Evolutionary conservation across 768 basidiomycete genomes (phyloP), one percentile per base, ranked within the genome.

Genomic region (Leccinum ochraceum): DNA sequence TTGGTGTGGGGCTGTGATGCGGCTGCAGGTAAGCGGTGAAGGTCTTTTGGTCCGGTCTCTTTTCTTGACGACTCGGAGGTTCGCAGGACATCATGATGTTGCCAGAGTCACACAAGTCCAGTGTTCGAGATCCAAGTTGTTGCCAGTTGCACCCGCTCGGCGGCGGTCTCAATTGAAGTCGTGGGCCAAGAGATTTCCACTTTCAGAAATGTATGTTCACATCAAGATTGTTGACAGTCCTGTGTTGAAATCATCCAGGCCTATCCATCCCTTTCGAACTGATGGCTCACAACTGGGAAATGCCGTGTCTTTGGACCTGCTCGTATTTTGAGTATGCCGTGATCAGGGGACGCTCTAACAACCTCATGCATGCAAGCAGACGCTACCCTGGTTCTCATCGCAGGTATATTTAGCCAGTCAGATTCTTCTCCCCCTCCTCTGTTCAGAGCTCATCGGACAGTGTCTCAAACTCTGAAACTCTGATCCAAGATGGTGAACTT

Each of bases 241-340:
- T 51, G 16, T 28, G 9, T 28, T 28, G 50, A 51, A 30, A 30
- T 20, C 30, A 17, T 53, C 32, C 52, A 34, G 52, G 52, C 17
- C 26, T 32, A 32, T 32, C 6, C 52, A 10, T 17, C 30, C 52
- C 53, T 20, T 36, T 53, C 10, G 6, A 4, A 17, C 9, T 9
- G 20, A n/a, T n/a, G 9, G 17, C 28, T 32, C 17, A n/a, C n/a
- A 3, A 22, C 20, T 22, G 28, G 34, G 53, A 53, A 53, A 53
- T n/a, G 9, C 51, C 17, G 16, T 32, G n/a, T 17, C 51, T 52
- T 2, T 26, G n/a, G 51, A n/a, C 17, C 14, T n/a, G 14, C 16
- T 13, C 28, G 30, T n/a, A 17, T 52, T 52, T 52, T n/a, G n/a
- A 10, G 30, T 8, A 32, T 61, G 60, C 60, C 60, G 60, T 62